phyloP scores from a whole-genome alignment of 805 yeast species.

The Starmera dryadoides region DNA sequence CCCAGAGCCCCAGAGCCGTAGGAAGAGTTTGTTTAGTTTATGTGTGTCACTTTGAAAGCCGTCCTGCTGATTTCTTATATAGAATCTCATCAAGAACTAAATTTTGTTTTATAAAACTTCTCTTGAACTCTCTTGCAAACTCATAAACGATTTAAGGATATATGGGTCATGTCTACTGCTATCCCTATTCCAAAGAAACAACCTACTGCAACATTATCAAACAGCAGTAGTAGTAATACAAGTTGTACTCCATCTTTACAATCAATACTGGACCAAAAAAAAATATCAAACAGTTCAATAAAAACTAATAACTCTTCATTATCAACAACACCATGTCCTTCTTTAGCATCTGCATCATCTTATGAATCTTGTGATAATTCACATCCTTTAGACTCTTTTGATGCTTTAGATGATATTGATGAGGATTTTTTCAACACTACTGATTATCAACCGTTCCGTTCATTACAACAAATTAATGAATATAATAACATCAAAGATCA shows the following conservation, averaged over 20 bases:
- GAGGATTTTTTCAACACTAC: constrained; percentile 2
- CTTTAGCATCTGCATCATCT: constrained; percentile 4
- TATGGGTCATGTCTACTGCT: too few species aligned
- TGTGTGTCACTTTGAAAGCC: too few species aligned
- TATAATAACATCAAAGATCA: not conserved
- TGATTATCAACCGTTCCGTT: not conserved
- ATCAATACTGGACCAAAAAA: constrained; percentile 16
- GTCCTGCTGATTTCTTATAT: too few species aligned
- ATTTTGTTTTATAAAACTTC: too few species aligned
- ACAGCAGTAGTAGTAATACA: too few species aligned
- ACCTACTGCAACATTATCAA: too few species aligned
- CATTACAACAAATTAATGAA: not conserved
- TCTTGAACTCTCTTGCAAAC: too few species aligned
- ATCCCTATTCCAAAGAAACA: too few species aligned
- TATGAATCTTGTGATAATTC: constrained; percentile 9
- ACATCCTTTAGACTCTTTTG: constrained; percentile 14
- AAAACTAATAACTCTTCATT: constrained; percentile 3
- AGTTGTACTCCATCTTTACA: constrained; percentile 20
- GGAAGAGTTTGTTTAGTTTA: too few species aligned
- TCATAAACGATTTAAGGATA: too few species aligned
- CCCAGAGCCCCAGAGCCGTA: too few species aligned
- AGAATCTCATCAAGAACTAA: too few species aligned
- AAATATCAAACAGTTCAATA: constrained; percentile 3
- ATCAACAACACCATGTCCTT: not conserved
- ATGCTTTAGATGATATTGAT: constrained; percentile 5